These are phyloP conservation scores for Noccaea bulbosa DNA, from an alignment of 345 rosid species.

Conservation along the genomic window DNA sequence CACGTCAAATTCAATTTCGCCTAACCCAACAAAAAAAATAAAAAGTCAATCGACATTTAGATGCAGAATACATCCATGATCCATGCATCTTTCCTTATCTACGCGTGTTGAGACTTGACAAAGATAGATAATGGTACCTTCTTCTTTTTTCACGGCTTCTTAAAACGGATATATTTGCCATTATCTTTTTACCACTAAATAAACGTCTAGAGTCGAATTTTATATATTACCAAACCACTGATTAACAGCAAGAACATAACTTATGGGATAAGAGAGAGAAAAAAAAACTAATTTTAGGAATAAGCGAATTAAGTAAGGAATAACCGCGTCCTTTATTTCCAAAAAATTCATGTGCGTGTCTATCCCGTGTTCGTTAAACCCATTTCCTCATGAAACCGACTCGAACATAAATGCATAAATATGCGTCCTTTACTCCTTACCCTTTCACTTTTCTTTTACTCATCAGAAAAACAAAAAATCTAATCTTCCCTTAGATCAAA, in stretches of 20 bases:
- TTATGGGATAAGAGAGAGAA: background rate
- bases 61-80: no score
- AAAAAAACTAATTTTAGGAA: slow-evolving; percentile 9
- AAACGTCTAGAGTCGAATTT: slow-evolving; percentile 8
- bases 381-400: slow-evolving; percentile 24
- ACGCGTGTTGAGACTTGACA: no score
- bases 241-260: slow-evolving; percentile 19
- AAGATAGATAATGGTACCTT: no score
- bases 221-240: background rate
- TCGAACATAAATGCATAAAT: background rate
- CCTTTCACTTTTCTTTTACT: background rate
- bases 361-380: slow-evolving; percentile 21
- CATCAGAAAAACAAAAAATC: background rate
- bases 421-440: background rate
- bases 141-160: no score
- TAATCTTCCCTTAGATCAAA: background rate
- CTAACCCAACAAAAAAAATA: no score
- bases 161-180: background rate
- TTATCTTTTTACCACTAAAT: background rate
- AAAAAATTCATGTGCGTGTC: slow-evolving; percentile 25
- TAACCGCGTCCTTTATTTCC: slow-evolving; percentile 26
- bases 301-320: background rate
- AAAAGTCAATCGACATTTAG: no score
- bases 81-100: no score
- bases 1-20: no score